phyloP scores from a whole-genome alignment of 2,329 filamentous ascomycete genomes.

The Leptoxyphium fumago region DNA sequence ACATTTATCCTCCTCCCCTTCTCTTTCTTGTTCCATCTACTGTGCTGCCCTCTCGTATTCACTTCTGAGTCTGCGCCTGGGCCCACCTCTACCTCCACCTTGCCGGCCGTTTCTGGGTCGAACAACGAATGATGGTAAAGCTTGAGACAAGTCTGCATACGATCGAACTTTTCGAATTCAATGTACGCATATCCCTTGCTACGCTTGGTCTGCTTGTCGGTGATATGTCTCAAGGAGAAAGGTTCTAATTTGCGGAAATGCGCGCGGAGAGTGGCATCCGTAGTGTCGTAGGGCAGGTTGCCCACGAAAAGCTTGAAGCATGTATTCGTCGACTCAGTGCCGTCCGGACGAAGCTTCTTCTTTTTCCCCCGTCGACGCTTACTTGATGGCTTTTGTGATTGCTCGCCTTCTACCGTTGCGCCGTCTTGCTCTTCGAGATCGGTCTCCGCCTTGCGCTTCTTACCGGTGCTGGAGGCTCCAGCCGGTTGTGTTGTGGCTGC shows the following conservation, averaged over 20 bases:
- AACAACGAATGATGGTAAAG: slow-evolving; percentile 80
- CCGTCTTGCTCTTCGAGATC: background rate
- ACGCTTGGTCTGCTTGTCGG: slow-evolving; percentile 47
- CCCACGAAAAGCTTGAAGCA: slow-evolving; percentile 73
- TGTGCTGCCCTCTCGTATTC: slow-evolving; percentile 1
- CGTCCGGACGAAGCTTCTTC: slow-evolving; percentile 7
- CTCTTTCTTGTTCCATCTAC: slow-evolving; percentile 13
- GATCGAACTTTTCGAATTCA: slow-evolving; percentile 73
- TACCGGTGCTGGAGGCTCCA: slow-evolving; percentile 3
- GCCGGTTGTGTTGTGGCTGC: slow-evolving; percentile 1
- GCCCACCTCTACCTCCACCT: slow-evolving; percentile 1
- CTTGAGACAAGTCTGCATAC: slow-evolving; percentile 85
- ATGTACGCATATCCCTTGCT: slow-evolving; percentile 73
- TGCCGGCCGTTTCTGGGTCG: slow-evolving; percentile 24
- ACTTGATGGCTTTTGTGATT: slow-evolving; percentile 1
- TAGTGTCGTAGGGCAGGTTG: slow-evolving; percentile 80
- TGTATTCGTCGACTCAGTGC: slow-evolving; percentile 25
- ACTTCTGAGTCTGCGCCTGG: slow-evolving; percentile 2
- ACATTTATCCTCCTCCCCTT: slow-evolving; percentile 65
- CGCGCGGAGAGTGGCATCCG: slow-evolving; percentile 47
- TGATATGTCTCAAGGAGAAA: slow-evolving; percentile 56
- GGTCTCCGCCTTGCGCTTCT: slow-evolving; percentile 2
- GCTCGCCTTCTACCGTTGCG: slow-evolving; percentile 3
- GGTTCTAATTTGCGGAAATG: slow-evolving; percentile 71
- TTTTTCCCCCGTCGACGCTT: slow-evolving; percentile 10